These are phyloP conservation scores for Porphyrellus cyaneotinctus DNA, from an alignment of 768 basidiomycete genomes.

Conservation along the genomic window DNA sequence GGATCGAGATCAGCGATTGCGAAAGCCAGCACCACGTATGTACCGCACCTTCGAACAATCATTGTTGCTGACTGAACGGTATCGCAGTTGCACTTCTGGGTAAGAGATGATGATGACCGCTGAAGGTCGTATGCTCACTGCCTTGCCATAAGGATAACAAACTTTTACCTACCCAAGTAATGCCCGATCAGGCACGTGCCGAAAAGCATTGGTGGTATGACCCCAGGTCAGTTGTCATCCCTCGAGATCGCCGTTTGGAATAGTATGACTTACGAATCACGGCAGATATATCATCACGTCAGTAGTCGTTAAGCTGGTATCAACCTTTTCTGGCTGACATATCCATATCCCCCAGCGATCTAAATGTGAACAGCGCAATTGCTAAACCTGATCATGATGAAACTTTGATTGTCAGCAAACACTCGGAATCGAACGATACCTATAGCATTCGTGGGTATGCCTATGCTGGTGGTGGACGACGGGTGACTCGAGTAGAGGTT, in stretches of 20 bases:
- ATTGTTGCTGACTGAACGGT: neutral
- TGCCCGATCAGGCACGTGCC: constrained; percentile 48
- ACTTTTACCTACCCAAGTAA: constrained; percentile 50
- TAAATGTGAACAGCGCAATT: constrained; percentile 59
- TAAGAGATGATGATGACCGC: constrained; percentile 2
- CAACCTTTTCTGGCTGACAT: constrained; percentile 7
- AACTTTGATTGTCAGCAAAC: constrained; percentile 22
- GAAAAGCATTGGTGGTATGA: constrained; percentile 57
- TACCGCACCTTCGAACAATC: neutral
- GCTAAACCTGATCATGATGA: constrained; percentile 56
- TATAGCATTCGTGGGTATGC: constrained; percentile 55
- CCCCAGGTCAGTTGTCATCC: constrained; percentile 31
- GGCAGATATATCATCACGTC: constrained; percentile 33
- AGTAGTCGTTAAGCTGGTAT: constrained; percentile 5
- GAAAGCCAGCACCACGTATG: constrained; percentile 52
- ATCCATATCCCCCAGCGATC: constrained; percentile 47
- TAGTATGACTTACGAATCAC: neutral
- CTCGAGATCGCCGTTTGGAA: neutral
- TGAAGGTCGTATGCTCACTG: constrained; percentile 1
- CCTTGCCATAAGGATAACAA: constrained; percentile 46
- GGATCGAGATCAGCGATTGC: constrained; percentile 46
- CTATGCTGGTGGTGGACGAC: constrained; percentile 57
- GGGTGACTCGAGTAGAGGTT: constrained; percentile 55
- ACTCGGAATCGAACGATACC: neutral
- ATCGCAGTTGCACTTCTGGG: constrained; percentile 35